These are phyloP conservation scores for Oryza glaberrima DNA, from an alignment of 176 grass and related monocot species.

Conservation along the genomic window DNA sequence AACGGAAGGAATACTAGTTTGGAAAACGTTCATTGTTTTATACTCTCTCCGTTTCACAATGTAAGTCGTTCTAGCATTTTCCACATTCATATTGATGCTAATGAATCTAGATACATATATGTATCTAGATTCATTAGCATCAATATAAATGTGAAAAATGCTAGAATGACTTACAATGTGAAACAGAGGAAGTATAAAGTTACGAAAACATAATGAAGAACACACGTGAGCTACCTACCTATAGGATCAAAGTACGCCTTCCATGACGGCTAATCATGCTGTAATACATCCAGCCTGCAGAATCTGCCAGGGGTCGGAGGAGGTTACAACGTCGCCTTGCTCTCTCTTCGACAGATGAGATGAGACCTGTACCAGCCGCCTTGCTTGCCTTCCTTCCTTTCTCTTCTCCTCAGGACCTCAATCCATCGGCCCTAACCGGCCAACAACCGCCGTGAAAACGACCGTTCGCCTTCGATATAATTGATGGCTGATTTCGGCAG, in stretches of 20 bases:
- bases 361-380: neutral
- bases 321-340: constrained; percentile 34
- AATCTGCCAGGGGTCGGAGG: neutral
- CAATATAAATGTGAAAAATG: too few species aligned
- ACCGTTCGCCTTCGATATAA: neutral
- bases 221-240: neutral
- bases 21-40: too few species aligned
- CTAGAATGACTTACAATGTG: too few species aligned
- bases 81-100: too few species aligned
- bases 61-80: too few species aligned
- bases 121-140: too few species aligned
- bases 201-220: neutral
- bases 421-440: neutral
- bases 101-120: too few species aligned
- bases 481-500: neutral
- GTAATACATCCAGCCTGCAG: neutral
- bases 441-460: constrained; percentile 24
- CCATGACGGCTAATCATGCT: neutral
- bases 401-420: neutral
- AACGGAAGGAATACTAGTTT: too few species aligned
- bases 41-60: too few species aligned
- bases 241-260: neutral
- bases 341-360: neutral
- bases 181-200: too few species aligned
- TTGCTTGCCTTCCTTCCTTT: neutral